phyloP scores from a whole-genome alignment of 2,329 filamentous ascomycete genomes.

The Botryotinia globosa region DNA sequence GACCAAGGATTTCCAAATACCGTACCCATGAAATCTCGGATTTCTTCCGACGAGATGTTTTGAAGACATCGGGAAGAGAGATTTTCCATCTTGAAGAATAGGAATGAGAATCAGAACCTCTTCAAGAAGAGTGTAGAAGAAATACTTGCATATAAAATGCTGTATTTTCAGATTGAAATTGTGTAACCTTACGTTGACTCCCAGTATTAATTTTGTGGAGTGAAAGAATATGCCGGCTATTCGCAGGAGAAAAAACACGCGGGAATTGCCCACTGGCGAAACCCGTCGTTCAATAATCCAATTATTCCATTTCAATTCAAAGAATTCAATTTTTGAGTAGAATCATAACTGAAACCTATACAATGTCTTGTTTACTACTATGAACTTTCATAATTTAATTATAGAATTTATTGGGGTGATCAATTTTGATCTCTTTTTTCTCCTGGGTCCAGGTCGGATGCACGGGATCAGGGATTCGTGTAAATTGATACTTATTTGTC shows the following conservation, averaged over 20 bases:
- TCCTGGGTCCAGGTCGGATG: not conserved
- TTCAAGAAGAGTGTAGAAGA: not conserved
- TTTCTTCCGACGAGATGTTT: conserved; percentile 17
- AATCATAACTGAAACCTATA: not conserved
- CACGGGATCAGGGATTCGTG: not conserved
- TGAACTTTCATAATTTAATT: not conserved
- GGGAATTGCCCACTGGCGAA: not conserved
- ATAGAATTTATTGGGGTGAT: not conserved
- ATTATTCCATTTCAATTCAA: not conserved
- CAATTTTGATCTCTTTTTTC: not conserved
- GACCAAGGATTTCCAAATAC: conserved; percentile 24
- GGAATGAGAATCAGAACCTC: too few relatives aligned
- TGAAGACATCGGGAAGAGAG: conserved; percentile 20
- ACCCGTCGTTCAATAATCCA: not conserved
- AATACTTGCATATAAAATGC: not conserved
- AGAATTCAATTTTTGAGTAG: not conserved
- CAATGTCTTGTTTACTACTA: not conserved
- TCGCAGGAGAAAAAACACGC: not conserved
- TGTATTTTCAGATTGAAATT: not conserved
- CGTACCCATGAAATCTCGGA: conserved; percentile 15
- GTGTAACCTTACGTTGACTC: not conserved
- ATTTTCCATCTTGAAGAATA: not conserved
- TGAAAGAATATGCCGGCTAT: not conserved
- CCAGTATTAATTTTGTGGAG: not conserved
- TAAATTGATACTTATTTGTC: not conserved